phyloP scores from a whole-genome alignment of 257 asterid genomes.

The Gentiana straminea region DNA sequence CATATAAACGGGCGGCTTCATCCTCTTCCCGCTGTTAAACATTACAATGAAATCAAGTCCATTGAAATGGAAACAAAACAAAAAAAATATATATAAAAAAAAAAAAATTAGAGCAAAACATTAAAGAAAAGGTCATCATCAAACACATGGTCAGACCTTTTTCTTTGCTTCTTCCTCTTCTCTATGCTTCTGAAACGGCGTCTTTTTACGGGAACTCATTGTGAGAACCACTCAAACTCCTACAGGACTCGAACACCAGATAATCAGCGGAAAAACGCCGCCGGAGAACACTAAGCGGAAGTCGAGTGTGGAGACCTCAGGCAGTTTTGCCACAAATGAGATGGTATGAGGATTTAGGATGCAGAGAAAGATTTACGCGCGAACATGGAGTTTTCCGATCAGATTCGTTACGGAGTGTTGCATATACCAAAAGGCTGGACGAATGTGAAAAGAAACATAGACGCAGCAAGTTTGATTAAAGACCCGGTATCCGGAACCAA shows the following conservation, averaged over 20 bases:
- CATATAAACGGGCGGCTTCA: constrained; percentile 77
- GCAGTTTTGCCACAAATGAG: too few relatives aligned
- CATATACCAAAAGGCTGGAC: too few relatives aligned
- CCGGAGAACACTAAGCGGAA: too few relatives aligned
- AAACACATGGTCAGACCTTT: constrained; percentile 26
- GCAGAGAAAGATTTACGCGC: too few relatives aligned
- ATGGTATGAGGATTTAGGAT: too few relatives aligned
- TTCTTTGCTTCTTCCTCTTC: constrained; percentile 94
- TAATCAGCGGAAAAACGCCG: too few relatives aligned
- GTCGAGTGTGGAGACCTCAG: too few relatives aligned
- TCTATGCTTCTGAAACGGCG: constrained; percentile 93
- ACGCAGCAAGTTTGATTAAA: too few relatives aligned
- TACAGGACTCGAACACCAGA: not conserved
- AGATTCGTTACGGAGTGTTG: too few relatives aligned
- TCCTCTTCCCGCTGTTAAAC: constrained; percentile 69
- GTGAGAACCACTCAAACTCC: constrained; percentile 15
- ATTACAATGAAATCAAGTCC: not conserved
- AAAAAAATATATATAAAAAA: not conserved
- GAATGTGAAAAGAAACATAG: too few relatives aligned
- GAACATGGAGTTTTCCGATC: too few relatives aligned
- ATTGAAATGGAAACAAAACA: not conserved
- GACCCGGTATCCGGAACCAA: too few relatives aligned
- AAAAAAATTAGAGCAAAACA: not conserved
- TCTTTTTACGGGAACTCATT: constrained; percentile 85
- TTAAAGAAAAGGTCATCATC: not conserved